Conservation (phyloP, 371 early-diverging fungal genomes). For the Mucor plumbeus region DNA sequence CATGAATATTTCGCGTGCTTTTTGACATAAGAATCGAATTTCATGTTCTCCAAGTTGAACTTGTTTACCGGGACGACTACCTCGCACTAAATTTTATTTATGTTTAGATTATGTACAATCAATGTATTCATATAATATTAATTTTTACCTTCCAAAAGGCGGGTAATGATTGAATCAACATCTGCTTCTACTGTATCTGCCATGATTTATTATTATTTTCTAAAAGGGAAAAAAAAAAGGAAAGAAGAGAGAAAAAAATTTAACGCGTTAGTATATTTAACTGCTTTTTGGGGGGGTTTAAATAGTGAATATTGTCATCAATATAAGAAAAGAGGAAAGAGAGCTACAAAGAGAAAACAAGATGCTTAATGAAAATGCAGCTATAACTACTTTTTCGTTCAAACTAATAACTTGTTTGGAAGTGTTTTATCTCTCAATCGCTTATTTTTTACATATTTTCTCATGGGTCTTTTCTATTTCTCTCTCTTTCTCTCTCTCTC, state of each 20-base stretch:
- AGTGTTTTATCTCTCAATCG: not conserved
- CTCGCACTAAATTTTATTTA: constrained; percentile 68
- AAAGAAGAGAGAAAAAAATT: not conserved
- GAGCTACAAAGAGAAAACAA: not conserved
- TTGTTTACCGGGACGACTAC: constrained; percentile 90
- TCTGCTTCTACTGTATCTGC: constrained; percentile 36
- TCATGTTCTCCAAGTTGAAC: constrained; percentile 85
- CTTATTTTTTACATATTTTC: not conserved
- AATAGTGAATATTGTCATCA: not conserved
- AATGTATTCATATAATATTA: not conserved
- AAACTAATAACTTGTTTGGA: no score
- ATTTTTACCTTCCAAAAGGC: constrained; percentile 41
- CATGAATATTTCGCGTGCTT: constrained; percentile 91
- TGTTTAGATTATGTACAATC: not conserved
- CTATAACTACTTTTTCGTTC: not conserved
- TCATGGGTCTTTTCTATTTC: not conserved
- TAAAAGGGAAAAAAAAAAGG: not conserved
- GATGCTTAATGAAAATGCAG: not conserved
- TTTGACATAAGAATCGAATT: constrained; percentile 86
- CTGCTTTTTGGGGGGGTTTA: not conserved
- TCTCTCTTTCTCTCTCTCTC: no score
- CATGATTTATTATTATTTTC: constrained; percentile 15
- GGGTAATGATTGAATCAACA: constrained; percentile 35
- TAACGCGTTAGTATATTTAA: not conserved
- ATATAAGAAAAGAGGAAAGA: constrained; percentile 1